Evolutionary conservation across 2,329 filamentous ascomycete species (phyloP), one percentile per base, ranked within the genome.

Genomic region (Aspergillus aculeatinus): DNA sequence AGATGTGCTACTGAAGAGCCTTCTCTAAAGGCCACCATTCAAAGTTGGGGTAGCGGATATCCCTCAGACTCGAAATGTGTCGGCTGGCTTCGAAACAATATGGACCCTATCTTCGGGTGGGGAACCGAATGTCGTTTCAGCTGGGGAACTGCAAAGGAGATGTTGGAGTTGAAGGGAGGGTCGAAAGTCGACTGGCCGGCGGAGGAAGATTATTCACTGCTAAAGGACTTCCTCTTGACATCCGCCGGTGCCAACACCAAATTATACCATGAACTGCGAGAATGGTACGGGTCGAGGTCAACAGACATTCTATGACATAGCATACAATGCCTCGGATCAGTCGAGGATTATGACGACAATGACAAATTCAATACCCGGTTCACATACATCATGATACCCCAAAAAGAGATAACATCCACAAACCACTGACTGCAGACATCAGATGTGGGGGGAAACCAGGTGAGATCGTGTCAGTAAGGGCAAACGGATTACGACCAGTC

Each of bases 41-140:
- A 82, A 16, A 81, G 79, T 4, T 97, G 95, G 92, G 95, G 95
- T 0, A 96, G 91, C 1, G 95, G 95, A 0, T 99, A 99, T 74
- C 95, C 95, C 0, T 92, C 90, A 1, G 95, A 99, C 76, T 87
- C 83, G 21, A 85, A 90, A 63, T 96, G 92, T 68, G 86, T 89
- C 2, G 76, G 79, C 23, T 99, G 95, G 94, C 74, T 99, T 72
- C 90, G 87, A 77, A 80, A 80, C 44, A 95, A 94, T 65, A 94
- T 97, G 88, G 89, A 99, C 71, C 91, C 91, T 2, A 79, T 98
- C 1, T 99, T 98, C 79, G 95, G 95, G 14, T 99, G 95, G 94
- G 93, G 94, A 0, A 85, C 85, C 25, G 93, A 98, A 77, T 96
- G 92, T 73, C 84, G 95, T 4, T 98, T 97, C 72, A 96, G 92